Conservation (phyloP, 2,329 filamentous ascomycete genomes). For the Fulvia fulva region DNA sequence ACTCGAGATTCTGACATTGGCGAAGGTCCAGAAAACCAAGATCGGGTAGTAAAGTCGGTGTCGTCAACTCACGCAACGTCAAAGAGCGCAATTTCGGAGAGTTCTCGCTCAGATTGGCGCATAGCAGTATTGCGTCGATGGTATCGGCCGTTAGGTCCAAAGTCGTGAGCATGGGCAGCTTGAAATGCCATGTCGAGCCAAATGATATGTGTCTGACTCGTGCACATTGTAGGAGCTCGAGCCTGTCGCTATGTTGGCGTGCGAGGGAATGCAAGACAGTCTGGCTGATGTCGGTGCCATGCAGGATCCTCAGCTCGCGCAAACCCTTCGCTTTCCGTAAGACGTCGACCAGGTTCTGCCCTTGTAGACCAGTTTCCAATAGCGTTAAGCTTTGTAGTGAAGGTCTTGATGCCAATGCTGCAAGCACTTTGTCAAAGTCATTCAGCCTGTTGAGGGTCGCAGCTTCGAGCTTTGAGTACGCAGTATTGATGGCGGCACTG, state of each 20-base stretch:
- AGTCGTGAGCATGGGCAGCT: background rate
- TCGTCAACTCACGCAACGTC: conserved; percentile 1
- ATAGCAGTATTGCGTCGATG: background rate
- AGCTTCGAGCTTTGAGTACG: conserved; percentile 34
- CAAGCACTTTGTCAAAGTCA: conserved; percentile 38
- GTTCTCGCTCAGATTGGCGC: background rate
- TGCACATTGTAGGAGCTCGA: background rate
- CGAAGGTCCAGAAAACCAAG: conserved; percentile 8
- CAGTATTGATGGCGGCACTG: conserved; percentile 40
- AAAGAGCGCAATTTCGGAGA: background rate
- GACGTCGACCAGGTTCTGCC: conserved; percentile 14
- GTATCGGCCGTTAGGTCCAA: background rate
- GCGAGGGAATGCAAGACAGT: background rate
- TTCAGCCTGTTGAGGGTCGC: conserved; percentile 36
- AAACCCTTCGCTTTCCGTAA: conserved; percentile 20
- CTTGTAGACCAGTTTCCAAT: conserved; percentile 27
- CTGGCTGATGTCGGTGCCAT: conserved; percentile 17
- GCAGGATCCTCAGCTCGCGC: conserved; percentile 15
- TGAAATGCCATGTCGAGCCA: background rate
- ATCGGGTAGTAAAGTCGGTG: too few species aligned
- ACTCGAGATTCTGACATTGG: conserved; percentile 2
- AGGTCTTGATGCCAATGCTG: conserved; percentile 38
- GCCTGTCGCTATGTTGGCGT: background rate
- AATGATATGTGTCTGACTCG: background rate
- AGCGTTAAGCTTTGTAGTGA: conserved; percentile 34